These are phyloP conservation scores for Pyricularia sp. DNA, from an alignment of 2,329 filamentous ascomycete genomes.

Conservation along the genomic window DNA sequence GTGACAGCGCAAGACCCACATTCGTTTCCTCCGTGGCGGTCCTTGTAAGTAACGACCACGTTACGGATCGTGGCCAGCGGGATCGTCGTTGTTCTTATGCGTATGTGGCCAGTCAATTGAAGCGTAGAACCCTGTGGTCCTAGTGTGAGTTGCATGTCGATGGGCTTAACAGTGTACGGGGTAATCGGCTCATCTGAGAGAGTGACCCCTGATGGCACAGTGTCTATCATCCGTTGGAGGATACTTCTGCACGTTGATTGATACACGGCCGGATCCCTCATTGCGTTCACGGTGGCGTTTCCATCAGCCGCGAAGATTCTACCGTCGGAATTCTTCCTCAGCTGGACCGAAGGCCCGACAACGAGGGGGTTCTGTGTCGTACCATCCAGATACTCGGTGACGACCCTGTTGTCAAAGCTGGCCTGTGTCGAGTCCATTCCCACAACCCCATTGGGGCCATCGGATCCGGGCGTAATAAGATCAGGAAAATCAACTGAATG, in stretches of 20 bases:
- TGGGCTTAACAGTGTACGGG: constrained; percentile 52
- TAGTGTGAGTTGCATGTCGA: constrained; percentile 44
- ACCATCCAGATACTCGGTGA: constrained; percentile 45
- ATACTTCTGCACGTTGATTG: constrained; percentile 37
- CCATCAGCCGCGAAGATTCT: constrained; percentile 44
- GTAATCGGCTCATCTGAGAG: constrained; percentile 38
- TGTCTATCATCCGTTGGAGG: constrained; percentile 53
- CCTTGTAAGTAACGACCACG: constrained; percentile 45
- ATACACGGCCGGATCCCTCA: constrained; percentile 36
- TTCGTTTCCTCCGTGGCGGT: constrained; percentile 37
- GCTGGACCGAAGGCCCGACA: constrained; percentile 35
- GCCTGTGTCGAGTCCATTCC: constrained; percentile 37
- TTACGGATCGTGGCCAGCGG: constrained; percentile 30
- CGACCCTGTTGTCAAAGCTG: constrained; percentile 46
- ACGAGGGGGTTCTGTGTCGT: constrained; percentile 46
- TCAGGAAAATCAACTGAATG: constrained; percentile 43
- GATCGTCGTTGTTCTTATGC: constrained; percentile 43
- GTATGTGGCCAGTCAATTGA: constrained; percentile 43
- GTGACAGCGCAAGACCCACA: constrained; percentile 39
- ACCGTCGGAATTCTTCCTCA: constrained; percentile 42
- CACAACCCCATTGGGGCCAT: constrained; percentile 30
- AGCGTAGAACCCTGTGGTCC: constrained; percentile 36
- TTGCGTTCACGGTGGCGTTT: constrained; percentile 42
- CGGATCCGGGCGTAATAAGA: constrained; percentile 34
- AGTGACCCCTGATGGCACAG: constrained; percentile 39